Conservation (phyloP, 441 rosid species). For the Euphorbia schlechtendalii region DNA sequence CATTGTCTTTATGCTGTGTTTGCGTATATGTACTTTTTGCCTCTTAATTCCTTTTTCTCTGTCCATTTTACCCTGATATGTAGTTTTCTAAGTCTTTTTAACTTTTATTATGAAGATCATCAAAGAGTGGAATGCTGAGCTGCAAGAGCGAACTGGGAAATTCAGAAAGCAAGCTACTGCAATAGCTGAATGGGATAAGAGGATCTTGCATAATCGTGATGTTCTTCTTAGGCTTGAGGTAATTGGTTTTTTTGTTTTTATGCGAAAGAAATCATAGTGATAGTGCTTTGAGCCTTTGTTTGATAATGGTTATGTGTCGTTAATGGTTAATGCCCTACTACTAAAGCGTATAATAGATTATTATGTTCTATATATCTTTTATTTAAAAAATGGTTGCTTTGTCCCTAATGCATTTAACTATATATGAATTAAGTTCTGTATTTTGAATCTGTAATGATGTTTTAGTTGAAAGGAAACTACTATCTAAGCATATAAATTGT, state of each 20-base stretch:
- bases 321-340: no score
- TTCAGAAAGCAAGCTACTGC: slow-evolving; percentile 90
- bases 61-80: neutral
- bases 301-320: neutral
- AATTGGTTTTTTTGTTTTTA: neutral
- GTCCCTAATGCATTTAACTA: neutral
- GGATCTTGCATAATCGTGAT: slow-evolving; percentile 94
- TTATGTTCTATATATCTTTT: neutral
- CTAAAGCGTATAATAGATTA: neutral
- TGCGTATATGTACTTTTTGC: slow-evolving; percentile 8
- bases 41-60: slow-evolving; percentile 4
- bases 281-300: neutral
- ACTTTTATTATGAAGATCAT: slow-evolving; percentile 52
- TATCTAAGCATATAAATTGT: no score
- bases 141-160: slow-evolving; percentile 87
- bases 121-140: slow-evolving; percentile 91
- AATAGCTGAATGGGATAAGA: slow-evolving; percentile 94
- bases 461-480: neutral
- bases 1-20: neutral
- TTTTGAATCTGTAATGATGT: neutral
- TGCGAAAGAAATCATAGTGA: neutral
- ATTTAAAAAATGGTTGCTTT: neutral
- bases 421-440: neutral
- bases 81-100: neutral
- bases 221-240: slow-evolving; percentile 97